A percentile compares a stretch with the other conserved stretches of the same genome.
Conservation (phyloP, 2,329 filamentous ascomycete species). For the Scedosporium aurantiacum region DNA sequence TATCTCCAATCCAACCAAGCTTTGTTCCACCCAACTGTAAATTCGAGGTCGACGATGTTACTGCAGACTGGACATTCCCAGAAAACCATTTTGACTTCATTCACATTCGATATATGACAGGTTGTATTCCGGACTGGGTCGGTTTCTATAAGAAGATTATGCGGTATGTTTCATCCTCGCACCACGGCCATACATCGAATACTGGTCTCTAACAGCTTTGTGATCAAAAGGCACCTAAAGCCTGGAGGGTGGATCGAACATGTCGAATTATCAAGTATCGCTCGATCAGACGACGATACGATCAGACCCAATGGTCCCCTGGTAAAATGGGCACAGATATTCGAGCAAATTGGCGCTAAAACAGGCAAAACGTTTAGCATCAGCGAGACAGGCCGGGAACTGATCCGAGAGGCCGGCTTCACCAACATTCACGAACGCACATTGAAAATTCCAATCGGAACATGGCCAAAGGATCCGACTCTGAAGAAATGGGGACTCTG, state of each 20-base stretch:
- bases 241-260: slow-evolving; percentile 21
- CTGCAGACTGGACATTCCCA: slow-evolving; percentile 31
- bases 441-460: slow-evolving; percentile 24
- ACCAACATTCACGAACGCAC: not conserved
- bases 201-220: not conserved
- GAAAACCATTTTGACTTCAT: slow-evolving; percentile 28
- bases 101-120: slow-evolving; percentile 11
- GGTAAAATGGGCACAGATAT: slow-evolving; percentile 12
- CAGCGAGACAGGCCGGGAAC: slow-evolving; percentile 5
- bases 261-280: slow-evolving; percentile 8
- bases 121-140: slow-evolving; percentile 20
- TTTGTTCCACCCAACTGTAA: slow-evolving; percentile 51
- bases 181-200: too few relatives aligned
- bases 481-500: slow-evolving; percentile 20
- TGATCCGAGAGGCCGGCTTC: slow-evolving; percentile 12
- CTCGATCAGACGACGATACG: slow-evolving; percentile 16
- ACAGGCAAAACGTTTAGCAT: slow-evolving; percentile 14
- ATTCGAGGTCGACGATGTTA: slow-evolving; percentile 56
- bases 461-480: slow-evolving; percentile 23
- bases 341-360: slow-evolving; percentile 11
- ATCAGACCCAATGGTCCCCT: slow-evolving; percentile 11
- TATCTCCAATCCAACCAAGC: slow-evolving; percentile 47
- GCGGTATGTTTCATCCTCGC: slow-evolving; percentile 25
- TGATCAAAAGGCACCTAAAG: slow-evolving; percentile 21
- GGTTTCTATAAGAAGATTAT: slow-evolving; percentile 22